Base-by-base conservation (phyloP, 805 yeast genomes). In the Ogataea minuta region DNA sequence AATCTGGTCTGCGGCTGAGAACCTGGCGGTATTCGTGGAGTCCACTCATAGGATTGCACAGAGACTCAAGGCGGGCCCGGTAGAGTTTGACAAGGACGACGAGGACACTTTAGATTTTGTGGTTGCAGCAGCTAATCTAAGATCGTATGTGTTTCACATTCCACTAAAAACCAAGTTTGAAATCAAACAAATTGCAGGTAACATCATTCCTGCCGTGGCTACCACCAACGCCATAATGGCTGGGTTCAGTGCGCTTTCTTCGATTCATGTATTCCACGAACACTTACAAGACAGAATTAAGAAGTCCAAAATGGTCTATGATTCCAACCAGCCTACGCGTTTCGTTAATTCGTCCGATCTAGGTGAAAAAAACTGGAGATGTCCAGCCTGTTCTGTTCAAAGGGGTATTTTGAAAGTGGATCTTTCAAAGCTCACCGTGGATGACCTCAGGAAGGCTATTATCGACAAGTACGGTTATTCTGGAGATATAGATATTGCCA, bases 141-240 rank as follows among this genome's bases (percentile, higher is more conserved):
- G 96, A 48, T 81, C 91, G 0, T 56, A 54, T 34, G 72, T 85
- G 2, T 91, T 90, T 56, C 68, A 71, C 16, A 89, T 90, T 41
- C 84, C 80, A 23, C 50, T 68, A 36, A 82, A 84, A 56, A 72
- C 93, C 3, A 81, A 85, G 44, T 93, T 95, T 57, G 95, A 88
- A 44, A 77, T 85, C 45, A 93, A 93, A 59, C 95, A 85, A 54
- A 89, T 91, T 48, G 99, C 99, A 0, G 99, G 99, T 5, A 93
- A 91, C 61, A 93, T 93, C 53, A 93, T 93, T 28, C 99, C 99
- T 0, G 99, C 99, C 0, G 90, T 95, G 51, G 98, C 99, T 5
- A 93, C 99, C 2, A 91, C 97, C 3, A 93, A 93, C 60, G 98
- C 99, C 1, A 82, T 93, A 10, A 81, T 93, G 51, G 89, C 96